phyloP scores from a whole-genome alignment of 2,329 filamentous ascomycete genomes.

The Camillea tinctor region DNA sequence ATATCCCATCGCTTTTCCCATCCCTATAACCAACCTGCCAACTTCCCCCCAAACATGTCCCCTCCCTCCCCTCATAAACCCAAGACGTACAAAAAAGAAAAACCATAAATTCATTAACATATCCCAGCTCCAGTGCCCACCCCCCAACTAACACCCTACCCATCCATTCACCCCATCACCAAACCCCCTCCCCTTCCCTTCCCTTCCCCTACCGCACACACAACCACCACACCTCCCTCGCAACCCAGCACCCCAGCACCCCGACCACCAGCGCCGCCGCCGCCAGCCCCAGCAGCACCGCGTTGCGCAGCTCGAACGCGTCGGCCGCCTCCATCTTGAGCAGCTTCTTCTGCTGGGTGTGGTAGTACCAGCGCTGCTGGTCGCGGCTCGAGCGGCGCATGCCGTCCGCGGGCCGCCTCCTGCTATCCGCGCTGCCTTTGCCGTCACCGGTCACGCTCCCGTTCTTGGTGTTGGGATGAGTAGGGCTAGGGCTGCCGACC shows the following conservation, averaged over 20 bases:
- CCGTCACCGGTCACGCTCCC: no score
- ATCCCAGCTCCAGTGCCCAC: no score
- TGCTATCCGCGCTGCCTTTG: neutral
- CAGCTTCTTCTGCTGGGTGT: slow-evolving; percentile 58
- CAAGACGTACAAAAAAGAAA: no score
- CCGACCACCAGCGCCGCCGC: slow-evolving; percentile 34
- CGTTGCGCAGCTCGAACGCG: slow-evolving; percentile 58
- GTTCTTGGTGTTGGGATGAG: slow-evolving; percentile 1
- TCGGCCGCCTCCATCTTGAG: slow-evolving; percentile 62
- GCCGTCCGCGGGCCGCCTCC: neutral
- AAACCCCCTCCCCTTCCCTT: neutral
- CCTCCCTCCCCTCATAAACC: no score
- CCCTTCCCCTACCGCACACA: slow-evolving; percentile 4
- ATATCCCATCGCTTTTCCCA: no score
- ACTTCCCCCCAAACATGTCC: no score
- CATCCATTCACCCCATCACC: neutral
- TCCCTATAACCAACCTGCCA: no score
- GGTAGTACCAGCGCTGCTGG: slow-evolving; percentile 45
- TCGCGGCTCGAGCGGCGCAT: slow-evolving; percentile 13
- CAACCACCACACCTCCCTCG: slow-evolving; percentile 3
- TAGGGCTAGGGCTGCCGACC: slow-evolving; percentile 22
- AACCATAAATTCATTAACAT: no score
- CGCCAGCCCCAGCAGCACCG: slow-evolving; percentile 51
- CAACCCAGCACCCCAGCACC: slow-evolving; percentile 25
- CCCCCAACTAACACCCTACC: no score